Evolutionary conservation across 2,329 filamentous ascomycete species (phyloP), one percentile per base, ranked within the genome.

Genomic region (Tolypocladium ovalisporum): DNA sequence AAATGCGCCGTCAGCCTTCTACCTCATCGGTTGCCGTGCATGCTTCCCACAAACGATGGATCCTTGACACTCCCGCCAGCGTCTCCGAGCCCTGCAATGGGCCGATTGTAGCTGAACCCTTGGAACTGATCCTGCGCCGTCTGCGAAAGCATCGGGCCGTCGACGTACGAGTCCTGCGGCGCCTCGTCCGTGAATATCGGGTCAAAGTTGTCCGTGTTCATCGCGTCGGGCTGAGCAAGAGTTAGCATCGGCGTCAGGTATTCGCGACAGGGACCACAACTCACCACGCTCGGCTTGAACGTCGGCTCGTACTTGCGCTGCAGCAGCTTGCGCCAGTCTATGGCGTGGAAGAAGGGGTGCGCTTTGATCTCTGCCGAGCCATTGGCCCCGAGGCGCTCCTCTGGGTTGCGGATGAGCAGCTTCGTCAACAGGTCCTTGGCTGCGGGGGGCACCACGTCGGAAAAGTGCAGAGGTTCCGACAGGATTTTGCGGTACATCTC

Each of bases 401-500:
- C 87, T 4, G 94, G 92, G 70, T 97, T 89, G 65, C 94, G 89
- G 75, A 97, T 94, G 55, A 99, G 82, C 37, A 99, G 82, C 71
- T 90, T 90, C 24, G 88, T 92, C 56, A 99, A 77, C 42, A 99
- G 83, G 71, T 97, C 93, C 72, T 95, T 92, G 61, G 94, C 94
- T 44, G 93, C 91, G 0, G 90, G 88, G 13, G 94, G 94, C 35
- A 97, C 93, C 36, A 97, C 85, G 64, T 97, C 93, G 19, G 93
- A 92, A 80, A 97, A 97, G 71, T 96, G 91, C 54, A 99, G 80
- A 29, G 94, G 93, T 73, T 97, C 94, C 58, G 92, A 93, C 54
- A 97, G 79, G 68, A 99, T 99, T 82, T 99, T 99, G 71, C 92
- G 88, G 74, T 99, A 97, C 94, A 96, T 97, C 75, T 97, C 93